phyloP scores from a whole-genome alignment of 306 rosid genomes.

The Fagus sylvatica region DNA sequence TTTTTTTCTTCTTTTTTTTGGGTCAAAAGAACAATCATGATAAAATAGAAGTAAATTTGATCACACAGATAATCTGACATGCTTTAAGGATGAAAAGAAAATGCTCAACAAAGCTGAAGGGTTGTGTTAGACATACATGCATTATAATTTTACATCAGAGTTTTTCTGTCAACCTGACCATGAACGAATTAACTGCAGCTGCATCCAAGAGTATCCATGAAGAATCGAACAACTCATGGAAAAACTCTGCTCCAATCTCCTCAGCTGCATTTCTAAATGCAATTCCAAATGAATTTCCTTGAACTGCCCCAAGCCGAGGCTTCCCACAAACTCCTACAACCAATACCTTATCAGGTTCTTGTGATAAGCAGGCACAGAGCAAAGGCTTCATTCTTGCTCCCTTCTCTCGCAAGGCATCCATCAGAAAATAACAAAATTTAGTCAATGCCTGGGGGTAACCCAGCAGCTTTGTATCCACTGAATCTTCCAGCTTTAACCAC shows the following conservation, averaged over 20 bases:
- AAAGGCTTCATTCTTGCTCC: constrained; percentile 97
- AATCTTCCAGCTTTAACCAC: constrained; percentile 93
- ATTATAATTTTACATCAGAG: constrained; percentile 47
- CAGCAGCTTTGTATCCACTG: constrained; percentile 57
- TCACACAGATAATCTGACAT: constrained; percentile 23
- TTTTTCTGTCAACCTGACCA: constrained; percentile 88
- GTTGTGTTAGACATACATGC: constrained; percentile 22
- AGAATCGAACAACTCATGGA: constrained; percentile 94
- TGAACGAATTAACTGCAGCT: constrained; percentile 70
- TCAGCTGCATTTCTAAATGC: constrained; percentile 80
- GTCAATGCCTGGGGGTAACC: constrained; percentile 97
- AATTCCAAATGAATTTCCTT: constrained; percentile 84
- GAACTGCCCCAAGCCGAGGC: constrained; percentile 86
- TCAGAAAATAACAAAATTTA: constrained; percentile 81
- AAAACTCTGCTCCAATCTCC: constrained; percentile 73
- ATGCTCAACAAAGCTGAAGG: constrained; percentile 17
- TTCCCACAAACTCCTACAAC: constrained; percentile 93
- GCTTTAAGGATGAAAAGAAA: constrained; percentile 4
- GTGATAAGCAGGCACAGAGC: constrained; percentile 88
- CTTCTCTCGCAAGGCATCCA: constrained; percentile 92
- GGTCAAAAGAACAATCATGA: constrained; percentile 15
- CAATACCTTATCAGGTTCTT: constrained; percentile 73
- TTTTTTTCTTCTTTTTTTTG: too few species aligned
- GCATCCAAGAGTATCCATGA: constrained; percentile 89
- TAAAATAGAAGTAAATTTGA: constrained; percentile 27